Percentiles rank a stretch among this genome's conserved stretches.
Evolutionary conservation across 2,329 filamentous ascomycete species (phyloP).

Genomic region (Ophiostoma populinum): DNA sequence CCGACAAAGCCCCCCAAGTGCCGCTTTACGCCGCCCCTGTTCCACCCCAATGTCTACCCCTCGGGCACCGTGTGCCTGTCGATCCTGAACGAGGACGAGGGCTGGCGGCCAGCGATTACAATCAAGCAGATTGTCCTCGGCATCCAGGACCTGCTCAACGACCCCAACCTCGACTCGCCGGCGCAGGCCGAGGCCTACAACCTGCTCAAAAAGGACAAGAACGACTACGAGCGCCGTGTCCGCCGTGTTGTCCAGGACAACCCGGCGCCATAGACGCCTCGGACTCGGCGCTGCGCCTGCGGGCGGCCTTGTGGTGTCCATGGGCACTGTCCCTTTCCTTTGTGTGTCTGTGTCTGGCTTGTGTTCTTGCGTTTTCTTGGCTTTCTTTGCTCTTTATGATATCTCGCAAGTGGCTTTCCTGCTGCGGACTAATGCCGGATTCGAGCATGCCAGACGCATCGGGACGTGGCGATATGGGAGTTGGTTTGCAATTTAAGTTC

Average conservation of each 20-base stretch:
- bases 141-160: slow-evolving; percentile 88
- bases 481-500: neutral
- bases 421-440: too few species aligned
- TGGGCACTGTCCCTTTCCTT: neutral
- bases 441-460: too few species aligned
- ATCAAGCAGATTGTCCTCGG: slow-evolving; percentile 95
- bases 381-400: too few species aligned
- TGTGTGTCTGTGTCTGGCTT: neutral
- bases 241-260: slow-evolving; percentile 79
- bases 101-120: slow-evolving; percentile 96
- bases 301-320: neutral
- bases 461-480: slow-evolving; percentile 5
- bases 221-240: slow-evolving; percentile 78
- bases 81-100: slow-evolving; percentile 95
- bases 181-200: slow-evolving; percentile 97
- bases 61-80: slow-evolving; percentile 95
- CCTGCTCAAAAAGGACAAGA: slow-evolving; percentile 77
- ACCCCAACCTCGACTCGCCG: slow-evolving; percentile 91
- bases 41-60: slow-evolving; percentile 97
- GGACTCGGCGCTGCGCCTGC: too few species aligned
- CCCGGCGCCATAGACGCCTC: slow-evolving; percentile 46
- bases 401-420: too few species aligned
- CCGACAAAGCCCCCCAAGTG: slow-evolving; percentile 98
- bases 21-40: slow-evolving; percentile 91
- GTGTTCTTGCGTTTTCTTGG: neutral